A percentile compares a stretch with the other conserved stretches of the same genome.
Evolutionary conservation across 805 yeast genomes (phyloP).

Genomic region (Yamadazyma paraphyllophila): DNA sequence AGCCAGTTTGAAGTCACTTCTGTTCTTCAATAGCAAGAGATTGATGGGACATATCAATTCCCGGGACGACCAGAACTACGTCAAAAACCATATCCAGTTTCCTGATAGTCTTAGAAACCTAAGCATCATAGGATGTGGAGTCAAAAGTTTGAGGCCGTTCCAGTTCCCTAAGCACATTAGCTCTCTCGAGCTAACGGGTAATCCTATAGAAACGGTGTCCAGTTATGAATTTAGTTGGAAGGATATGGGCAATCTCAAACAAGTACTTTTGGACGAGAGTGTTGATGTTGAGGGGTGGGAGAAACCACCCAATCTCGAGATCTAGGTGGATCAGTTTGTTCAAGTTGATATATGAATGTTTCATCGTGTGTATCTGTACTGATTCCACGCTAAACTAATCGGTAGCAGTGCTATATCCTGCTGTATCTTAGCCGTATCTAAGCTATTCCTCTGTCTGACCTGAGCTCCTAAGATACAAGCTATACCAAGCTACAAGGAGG

Average conservation of each 20-base stretch:
- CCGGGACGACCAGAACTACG: background rate
- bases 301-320: conserved; percentile 2
- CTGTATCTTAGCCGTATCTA: no score
- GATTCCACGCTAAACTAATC: no score
- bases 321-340: no score
- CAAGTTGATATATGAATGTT: no score
- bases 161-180: conserved; percentile 28
- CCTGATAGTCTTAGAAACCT: conserved; percentile 6
- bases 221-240: conserved; percentile 22
- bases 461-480: no score
- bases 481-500: no score
- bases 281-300: conserved; percentile 14
- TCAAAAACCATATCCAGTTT: conserved; percentile 5
- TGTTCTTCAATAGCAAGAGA: conserved; percentile 7
- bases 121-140: conserved; percentile 8
- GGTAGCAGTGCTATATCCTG: no score
- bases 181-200: conserved; percentile 23
- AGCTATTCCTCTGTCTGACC: no score
- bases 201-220: conserved; percentile 19
- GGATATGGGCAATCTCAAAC: conserved; percentile 19
- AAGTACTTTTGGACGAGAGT: conserved; percentile 16
- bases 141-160: conserved; percentile 17
- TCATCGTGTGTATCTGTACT: no score
- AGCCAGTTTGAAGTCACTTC: background rate
- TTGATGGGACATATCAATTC: conserved; percentile 1